Base-by-base conservation (phyloP, 2,329 filamentous ascomycete genomes). In the Plectosphaerella sp. region DNA sequence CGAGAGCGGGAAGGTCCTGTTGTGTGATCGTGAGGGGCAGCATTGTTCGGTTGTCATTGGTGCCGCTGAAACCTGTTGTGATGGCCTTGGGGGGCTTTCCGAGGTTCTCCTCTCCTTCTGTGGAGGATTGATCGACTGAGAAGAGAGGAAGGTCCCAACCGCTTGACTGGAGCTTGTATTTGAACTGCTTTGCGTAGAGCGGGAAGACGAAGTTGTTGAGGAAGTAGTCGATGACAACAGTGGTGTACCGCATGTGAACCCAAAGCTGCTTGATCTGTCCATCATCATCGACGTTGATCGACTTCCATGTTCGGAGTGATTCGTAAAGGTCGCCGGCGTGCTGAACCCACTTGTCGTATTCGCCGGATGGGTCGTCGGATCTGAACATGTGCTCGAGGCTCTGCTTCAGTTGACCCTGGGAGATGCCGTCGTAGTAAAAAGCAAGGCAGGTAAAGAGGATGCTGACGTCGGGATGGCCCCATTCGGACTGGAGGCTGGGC, bases 41-140 rank as follows among this genome's bases (percentile, higher is more conserved):
- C 35, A 87, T 71, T 0, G 66, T 68, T 37, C 77, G 72, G 18
- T 79, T 83, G 60, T 90, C 87, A 45, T 88, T 89, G 0, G 87
- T 90, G 0, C 87, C 87, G 8, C 82, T 87, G 61, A 91, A 91
- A 0, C 87, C 87, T 0, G 85, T 88, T 0, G 84, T 87, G 2
- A 76, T 54, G 2, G 67, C 60, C 41, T 53, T 16, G 33, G 50
- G 37, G 25, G 51, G 24, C 52, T 59, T n/a, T 15, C 16, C 3
- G 24, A 28, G 10, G 8, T 16, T 43, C 6, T 45, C 24, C 9
- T 28, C 9, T 28, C 25, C 25, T 0, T 45, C 52, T 1, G 37
- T 45, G 2, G 50, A 61, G 5, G 25, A 28, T 28, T 20, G 24
- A 6, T 37, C 8, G 6, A 52, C 52, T 0, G 66, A 59, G 24